These are phyloP conservation scores for Ophiostoma tasmaniense DNA, from an alignment of 2,329 filamentous ascomycete species.

Conservation along the genomic window DNA sequence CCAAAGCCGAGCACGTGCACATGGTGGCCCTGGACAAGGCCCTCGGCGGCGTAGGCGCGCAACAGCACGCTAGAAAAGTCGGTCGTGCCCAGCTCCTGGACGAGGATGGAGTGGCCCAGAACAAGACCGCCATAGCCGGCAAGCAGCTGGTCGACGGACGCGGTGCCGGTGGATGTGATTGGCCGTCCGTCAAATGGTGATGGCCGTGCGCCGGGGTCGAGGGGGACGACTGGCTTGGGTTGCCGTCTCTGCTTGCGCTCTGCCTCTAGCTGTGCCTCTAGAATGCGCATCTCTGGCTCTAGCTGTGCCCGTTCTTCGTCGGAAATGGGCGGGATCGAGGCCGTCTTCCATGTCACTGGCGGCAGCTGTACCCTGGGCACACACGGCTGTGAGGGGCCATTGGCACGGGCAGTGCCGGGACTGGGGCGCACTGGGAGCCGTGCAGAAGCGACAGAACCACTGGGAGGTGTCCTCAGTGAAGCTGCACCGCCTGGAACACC, in stretches of 20 bases:
- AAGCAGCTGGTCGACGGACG: slow-evolving; percentile 74
- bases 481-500: not conserved
- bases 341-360: slow-evolving; percentile 13
- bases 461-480: not conserved
- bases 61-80: slow-evolving; percentile 82
- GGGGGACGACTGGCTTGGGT: slow-evolving; percentile 19
- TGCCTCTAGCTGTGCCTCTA: slow-evolving; percentile 11
- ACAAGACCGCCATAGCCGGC: slow-evolving; percentile 80
- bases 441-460: not conserved
- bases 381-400: not conserved
- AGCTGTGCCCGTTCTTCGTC: slow-evolving; percentile 8
- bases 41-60: slow-evolving; percentile 86
- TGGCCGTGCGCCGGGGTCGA: slow-evolving; percentile 55
- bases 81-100: slow-evolving; percentile 86
- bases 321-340: slow-evolving; percentile 4
- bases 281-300: slow-evolving; percentile 16
- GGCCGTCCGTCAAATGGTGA: slow-evolving; percentile 81
- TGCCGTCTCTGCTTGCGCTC: slow-evolving; percentile 7
- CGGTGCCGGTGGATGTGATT: slow-evolving; percentile 85
- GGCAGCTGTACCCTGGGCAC: not conserved
- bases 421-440: not conserved
- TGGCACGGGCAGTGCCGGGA: not conserved
- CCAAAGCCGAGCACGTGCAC: slow-evolving; percentile 77
- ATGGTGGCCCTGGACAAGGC: slow-evolving; percentile 80
- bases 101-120: slow-evolving; percentile 68